These are phyloP conservation scores for Daldinia sp. DNA, from an alignment of 2,329 filamentous ascomycete genomes.

Conservation along the genomic window DNA sequence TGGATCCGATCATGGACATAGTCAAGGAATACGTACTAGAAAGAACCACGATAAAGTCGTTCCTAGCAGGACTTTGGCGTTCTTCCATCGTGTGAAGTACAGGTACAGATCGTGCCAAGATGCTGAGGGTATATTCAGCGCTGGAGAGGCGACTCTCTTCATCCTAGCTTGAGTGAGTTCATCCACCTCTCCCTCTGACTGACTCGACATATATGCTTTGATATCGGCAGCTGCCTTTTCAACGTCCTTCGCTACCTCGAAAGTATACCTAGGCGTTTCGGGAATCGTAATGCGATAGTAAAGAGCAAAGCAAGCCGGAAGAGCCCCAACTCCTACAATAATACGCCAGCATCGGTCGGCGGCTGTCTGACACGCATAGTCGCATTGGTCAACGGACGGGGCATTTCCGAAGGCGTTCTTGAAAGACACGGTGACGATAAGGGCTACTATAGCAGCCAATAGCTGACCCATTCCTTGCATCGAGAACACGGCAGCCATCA, in stretches of 20 bases:
- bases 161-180: constrained; percentile 64
- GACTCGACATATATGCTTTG: constrained; percentile 67
- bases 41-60: constrained; percentile 88
- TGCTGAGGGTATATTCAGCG: constrained; percentile 74
- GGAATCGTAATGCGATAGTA: constrained; percentile 89
- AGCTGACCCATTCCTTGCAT: constrained; percentile 71
- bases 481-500: constrained; percentile 86
- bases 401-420: constrained; percentile 62
- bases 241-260: constrained; percentile 81
- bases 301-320: constrained; percentile 82
- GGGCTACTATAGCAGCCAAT: constrained; percentile 51
- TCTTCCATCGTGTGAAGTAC: constrained; percentile 77
- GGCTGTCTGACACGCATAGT: constrained; percentile 72
- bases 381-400: constrained; percentile 63
- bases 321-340: constrained; percentile 81
- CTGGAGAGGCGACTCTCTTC: constrained; percentile 63
- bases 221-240: constrained; percentile 81
- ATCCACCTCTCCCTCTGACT: constrained; percentile 62
- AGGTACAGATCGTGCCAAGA: constrained; percentile 75
- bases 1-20: background rate
- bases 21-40: constrained; percentile 58
- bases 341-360: constrained; percentile 87
- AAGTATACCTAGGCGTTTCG: constrained; percentile 86
- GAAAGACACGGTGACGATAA: constrained; percentile 76
- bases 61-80: constrained; percentile 77